Evolutionary conservation across 805 yeast genomes (phyloP), one percentile per base, ranked within the genome.

Genomic region (Ogataea polymorpha): DNA sequence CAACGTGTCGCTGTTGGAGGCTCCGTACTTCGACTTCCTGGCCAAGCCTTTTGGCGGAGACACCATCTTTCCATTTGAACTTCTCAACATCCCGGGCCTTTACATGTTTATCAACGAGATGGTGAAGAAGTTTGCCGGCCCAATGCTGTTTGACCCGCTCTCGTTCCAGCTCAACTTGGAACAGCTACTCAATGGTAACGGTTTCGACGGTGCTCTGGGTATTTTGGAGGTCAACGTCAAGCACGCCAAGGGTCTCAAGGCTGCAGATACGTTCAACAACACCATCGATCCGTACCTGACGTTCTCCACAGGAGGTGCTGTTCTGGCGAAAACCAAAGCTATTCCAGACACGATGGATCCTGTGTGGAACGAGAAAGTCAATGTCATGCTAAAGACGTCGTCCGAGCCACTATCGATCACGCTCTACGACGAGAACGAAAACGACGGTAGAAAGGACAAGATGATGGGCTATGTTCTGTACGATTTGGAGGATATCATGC

Each of bases 111-210:
- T 91, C 55, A 83, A 85, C 61, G 88, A 84, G 56, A 82, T 90
- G 87, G 78, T 89, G 18, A 78, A 76, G 55, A 86, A 89, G 59
- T 90, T 83, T 65, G 80, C 79, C 39, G 98, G 98, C 8, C 93
- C 97, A 23, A 77, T 93, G 70, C 58, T 91, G 35, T 84, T 87
- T 55, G 73, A 85, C 32, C 99, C 99, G 11, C 81, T 93, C 49
- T 88, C 96, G 3, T 86, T 90, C 72, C 96, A 93, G 68, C 68
- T 93, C 59, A 93, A 95, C 56, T 75, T 93, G 33, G 96, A 95
- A 59, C 96, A 89, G 66, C 68, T 93, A 59, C 63, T 91, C 53
- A 83, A 95, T 15, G 96, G 96, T 56, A 76, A 80, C 45, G 82
- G 91, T 32, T 63, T 79, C 40, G 82, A 82, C 55, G 78, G 91